Percentiles rank a stretch among this genome's conserved stretches.
Evolutionary conservation across 306 rosid genomes (phyloP).

Genomic region (Elaeagnus macrophylla): DNA sequence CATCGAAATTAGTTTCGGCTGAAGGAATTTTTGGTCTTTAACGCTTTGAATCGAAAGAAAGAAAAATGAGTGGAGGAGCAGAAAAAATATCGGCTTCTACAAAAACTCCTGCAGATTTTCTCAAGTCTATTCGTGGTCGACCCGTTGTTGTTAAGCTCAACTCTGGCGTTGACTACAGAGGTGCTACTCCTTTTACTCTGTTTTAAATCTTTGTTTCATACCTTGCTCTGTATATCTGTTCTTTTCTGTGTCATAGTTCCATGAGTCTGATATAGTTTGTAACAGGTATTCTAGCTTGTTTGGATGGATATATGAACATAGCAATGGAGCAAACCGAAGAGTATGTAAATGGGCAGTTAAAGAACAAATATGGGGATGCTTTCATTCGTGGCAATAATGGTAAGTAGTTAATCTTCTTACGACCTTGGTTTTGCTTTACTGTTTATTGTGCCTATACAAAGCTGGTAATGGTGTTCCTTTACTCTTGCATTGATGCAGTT

Average conservation of each 20-base stretch:
- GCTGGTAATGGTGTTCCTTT: slow-evolving; percentile 9
- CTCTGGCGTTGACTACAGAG: slow-evolving; percentile 91
- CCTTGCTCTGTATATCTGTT: too few species aligned
- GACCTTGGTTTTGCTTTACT: too few species aligned
- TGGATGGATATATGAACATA: slow-evolving; percentile 96
- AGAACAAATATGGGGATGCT: slow-evolving; percentile 93
- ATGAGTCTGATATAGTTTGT: slow-evolving; percentile 15
- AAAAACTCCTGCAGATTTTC: slow-evolving; percentile 85
- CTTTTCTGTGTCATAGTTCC: neutral
- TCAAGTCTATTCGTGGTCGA: slow-evolving; percentile 85
- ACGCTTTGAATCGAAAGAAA: too few species aligned
- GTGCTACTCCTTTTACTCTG: slow-evolving; percentile 19
- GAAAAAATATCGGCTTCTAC: slow-evolving; percentile 68
- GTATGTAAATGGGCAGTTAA: slow-evolving; percentile 85
- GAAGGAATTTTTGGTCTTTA: too few species aligned
- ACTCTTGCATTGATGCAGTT: slow-evolving; percentile 44
- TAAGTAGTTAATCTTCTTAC: slow-evolving; percentile 9
- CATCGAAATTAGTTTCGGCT: too few species aligned
- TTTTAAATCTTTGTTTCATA: neutral
- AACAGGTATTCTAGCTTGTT: slow-evolving; percentile 90
- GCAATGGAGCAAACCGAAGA: slow-evolving; percentile 99
- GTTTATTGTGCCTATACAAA: neutral
- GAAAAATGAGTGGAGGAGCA: slow-evolving; percentile 44
- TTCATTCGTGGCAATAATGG: slow-evolving; percentile 94
- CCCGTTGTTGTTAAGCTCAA: slow-evolving; percentile 90